Conservation (phyloP, 371 early-diverging fungal species). For the Mortierella sp. region DNA sequence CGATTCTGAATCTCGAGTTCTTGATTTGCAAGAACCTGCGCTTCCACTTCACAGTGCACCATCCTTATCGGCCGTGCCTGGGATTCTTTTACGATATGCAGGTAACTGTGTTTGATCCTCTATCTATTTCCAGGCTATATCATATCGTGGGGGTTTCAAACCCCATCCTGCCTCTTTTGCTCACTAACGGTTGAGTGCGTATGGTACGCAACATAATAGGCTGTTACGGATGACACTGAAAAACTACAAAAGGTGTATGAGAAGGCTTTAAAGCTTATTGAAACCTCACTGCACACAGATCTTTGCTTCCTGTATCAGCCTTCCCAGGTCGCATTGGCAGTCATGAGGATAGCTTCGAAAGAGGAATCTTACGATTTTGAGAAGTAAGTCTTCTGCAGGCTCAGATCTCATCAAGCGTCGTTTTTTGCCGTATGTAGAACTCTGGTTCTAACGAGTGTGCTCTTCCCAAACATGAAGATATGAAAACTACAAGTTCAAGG, state of each 20-base stretch:
- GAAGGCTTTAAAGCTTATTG: constrained; percentile 64
- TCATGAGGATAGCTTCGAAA: constrained; percentile 74
- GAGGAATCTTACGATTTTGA: constrained; percentile 64
- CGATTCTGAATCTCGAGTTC: constrained; percentile 77
- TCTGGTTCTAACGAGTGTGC: no score
- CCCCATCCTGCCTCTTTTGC: no score
- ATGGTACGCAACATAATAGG: constrained; percentile 53
- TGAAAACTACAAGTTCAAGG: constrained; percentile 32
- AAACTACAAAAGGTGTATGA: constrained; percentile 70
- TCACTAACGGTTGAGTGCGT: no score
- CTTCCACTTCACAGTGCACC: constrained; percentile 87
- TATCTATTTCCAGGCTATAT: neutral
- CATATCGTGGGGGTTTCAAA: no score
- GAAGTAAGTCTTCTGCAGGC: constrained; percentile 47
- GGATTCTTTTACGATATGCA: constrained; percentile 90
- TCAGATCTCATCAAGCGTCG: no score
- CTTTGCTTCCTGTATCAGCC: constrained; percentile 83
- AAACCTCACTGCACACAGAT: constrained; percentile 78
- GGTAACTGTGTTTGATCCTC: constrained; percentile 44
- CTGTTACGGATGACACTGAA: constrained; percentile 58
- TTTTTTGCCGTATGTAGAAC: no score
- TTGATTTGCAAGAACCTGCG: constrained; percentile 82
- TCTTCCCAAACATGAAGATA: constrained; percentile 16
- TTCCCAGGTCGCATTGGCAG: constrained; percentile 87
- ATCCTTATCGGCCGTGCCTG: constrained; percentile 85